Conservation (phyloP, 257 asterid species). For the Forsythia suspensa region DNA sequence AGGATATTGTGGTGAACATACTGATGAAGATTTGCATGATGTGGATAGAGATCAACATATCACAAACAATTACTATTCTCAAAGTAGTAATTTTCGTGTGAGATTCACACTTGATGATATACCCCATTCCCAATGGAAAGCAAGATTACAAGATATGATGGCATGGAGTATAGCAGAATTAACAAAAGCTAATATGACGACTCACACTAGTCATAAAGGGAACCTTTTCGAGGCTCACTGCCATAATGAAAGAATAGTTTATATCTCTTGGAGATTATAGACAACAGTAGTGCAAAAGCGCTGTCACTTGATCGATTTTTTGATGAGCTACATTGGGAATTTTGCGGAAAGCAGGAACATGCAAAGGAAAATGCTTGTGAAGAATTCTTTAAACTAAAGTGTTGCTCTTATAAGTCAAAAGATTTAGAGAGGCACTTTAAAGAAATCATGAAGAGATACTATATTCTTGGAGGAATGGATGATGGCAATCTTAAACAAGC, state of each 20-base stretch:
- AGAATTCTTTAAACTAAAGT: no score
- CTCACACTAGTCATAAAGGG: background rate
- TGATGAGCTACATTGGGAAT: background rate
- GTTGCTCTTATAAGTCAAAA: no score
- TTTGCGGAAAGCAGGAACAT: background rate
- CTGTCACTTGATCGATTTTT: background rate
- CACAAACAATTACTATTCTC: background rate
- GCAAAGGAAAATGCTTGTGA: no score
- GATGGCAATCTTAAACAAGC: no score
- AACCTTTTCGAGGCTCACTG: background rate
- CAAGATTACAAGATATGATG: background rate
- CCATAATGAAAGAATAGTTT: no score
- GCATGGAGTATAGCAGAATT: background rate
- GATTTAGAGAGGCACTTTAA: no score
- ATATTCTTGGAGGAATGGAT: no score
- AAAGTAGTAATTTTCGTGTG: no score
- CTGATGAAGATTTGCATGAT: background rate
- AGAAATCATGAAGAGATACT: no score
- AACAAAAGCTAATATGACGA: no score
- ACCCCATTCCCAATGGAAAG: background rate
- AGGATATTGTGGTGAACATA: no score
- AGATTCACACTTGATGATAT: background rate
- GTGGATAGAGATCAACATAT: no score
- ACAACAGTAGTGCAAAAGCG: background rate
- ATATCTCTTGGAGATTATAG: background rate